These are phyloP conservation scores for Chlorella sp. DNA, from an alignment of 139 green algal genomes.

Conservation along the genomic window DNA sequence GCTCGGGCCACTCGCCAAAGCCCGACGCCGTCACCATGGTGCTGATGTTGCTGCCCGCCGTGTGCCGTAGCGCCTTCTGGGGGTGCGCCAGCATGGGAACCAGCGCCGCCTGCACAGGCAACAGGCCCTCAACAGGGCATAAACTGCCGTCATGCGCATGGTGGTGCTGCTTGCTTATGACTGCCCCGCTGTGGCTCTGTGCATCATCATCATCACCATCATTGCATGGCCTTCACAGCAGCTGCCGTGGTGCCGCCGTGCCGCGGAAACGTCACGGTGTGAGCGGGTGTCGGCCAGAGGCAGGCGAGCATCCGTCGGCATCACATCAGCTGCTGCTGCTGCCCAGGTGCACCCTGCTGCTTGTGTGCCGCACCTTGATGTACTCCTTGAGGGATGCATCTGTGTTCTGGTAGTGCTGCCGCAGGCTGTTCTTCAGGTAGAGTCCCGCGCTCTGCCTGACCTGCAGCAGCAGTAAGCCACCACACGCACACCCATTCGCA, in stretches of 20 bases:
- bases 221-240: no score
- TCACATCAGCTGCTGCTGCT: no score
- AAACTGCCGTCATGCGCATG: no score
- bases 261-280: no score
- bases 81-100: conserved; percentile 15
- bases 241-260: no score
- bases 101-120: background rate
- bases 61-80: conserved; percentile 65
- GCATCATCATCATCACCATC: no score
- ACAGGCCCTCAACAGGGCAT: background rate
- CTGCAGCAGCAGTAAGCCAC: conserved; percentile 23
- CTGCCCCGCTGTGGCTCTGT: no score
- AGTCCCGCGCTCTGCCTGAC: conserved; percentile 88
- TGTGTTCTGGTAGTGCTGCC: conserved; percentile 48
- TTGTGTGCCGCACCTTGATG: conserved; percentile 74
- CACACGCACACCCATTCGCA: background rate
- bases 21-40: conserved; percentile 46
- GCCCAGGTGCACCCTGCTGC: no score
- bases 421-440: conserved; percentile 95
- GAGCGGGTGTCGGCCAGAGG: no score
- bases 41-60: conserved; percentile 62
- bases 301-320: background rate
- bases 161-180: no score
- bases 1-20: conserved; percentile 68
- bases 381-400: conserved; percentile 51